Evolutionary conservation across 495 filamentous ascomycete genomes (phyloP).

Genomic region (Choiromyces venosus): DNA sequence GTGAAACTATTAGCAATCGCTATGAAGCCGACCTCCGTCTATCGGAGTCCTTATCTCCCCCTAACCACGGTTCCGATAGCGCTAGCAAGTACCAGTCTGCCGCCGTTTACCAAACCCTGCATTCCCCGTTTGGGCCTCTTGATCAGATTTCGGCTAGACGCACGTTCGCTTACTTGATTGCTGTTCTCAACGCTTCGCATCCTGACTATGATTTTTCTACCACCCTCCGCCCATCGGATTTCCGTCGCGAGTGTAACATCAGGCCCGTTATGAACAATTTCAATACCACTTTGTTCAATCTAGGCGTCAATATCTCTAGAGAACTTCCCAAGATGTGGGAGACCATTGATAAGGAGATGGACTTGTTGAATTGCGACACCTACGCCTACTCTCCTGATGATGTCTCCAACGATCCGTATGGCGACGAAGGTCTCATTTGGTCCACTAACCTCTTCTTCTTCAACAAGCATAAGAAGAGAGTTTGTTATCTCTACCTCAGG

Average conservation of each 20-base stretch:
- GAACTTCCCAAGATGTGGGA: constrained; percentile 71
- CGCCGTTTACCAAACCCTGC: constrained; percentile 43
- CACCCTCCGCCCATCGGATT: constrained; percentile 78
- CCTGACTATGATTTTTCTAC: constrained; percentile 97
- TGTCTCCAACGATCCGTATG: constrained; percentile 65
- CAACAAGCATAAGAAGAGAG: constrained; percentile 85
- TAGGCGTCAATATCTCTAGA: constrained; percentile 58
- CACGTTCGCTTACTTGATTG: constrained; percentile 92
- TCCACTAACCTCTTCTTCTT: constrained; percentile 96
- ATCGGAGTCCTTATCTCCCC: constrained; percentile 59
- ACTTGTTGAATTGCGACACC: constrained; percentile 70
- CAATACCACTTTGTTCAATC: constrained; percentile 75
- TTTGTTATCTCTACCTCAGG: constrained; percentile 86
- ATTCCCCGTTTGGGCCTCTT: constrained; percentile 83
- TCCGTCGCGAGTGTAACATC: constrained; percentile 69
- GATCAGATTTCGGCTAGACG: constrained; percentile 79
- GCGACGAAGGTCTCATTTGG: constrained; percentile 90
- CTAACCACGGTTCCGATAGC: constrained; percentile 54
- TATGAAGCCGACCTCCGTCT: constrained; percentile 80
- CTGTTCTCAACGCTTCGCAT: constrained; percentile 94
- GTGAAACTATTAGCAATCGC: constrained; percentile 77
- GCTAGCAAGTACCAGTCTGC: constrained; percentile 33
- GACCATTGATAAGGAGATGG: constrained; percentile 87
- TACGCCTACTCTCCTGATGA: constrained; percentile 80
- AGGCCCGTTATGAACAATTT: constrained; percentile 74